Conservation (phyloP, 2,329 filamentous ascomycete species). For the Microdochium nivale region DNA sequence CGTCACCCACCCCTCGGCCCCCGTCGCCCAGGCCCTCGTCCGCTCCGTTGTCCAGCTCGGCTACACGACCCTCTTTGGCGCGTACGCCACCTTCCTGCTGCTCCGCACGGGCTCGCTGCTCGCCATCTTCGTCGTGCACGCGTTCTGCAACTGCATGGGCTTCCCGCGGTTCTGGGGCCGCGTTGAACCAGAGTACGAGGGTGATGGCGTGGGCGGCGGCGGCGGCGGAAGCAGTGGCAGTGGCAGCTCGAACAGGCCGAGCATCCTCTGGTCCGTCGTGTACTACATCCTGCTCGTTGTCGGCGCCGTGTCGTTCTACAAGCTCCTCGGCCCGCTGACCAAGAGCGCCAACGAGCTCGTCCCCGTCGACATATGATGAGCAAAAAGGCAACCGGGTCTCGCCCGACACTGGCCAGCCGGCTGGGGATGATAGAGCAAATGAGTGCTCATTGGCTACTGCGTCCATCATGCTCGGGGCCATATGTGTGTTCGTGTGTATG, state of each 20-base stretch:
- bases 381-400: too few species aligned
- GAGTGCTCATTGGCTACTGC: too few species aligned
- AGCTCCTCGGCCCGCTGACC: conserved; percentile 63
- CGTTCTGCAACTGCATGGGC: conserved; percentile 89
- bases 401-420: too few species aligned
- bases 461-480: too few species aligned
- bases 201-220: background rate
- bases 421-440: too few species aligned
- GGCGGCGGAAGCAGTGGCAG: too few species aligned
- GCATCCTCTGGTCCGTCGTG: conserved; percentile 56
- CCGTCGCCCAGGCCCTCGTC: conserved; percentile 52
- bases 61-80: conserved; percentile 90
- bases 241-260: conserved; percentile 10
- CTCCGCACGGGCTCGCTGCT: conserved; percentile 75
- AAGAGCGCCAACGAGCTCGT: conserved; percentile 46
- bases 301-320: conserved; percentile 66
- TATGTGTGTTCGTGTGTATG: too few species aligned
- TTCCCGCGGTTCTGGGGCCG: conserved; percentile 78
- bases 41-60: conserved; percentile 75
- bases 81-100: conserved; percentile 85
- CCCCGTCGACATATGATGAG: conserved; percentile 17
- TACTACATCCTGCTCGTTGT: conserved; percentile 73
- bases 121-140: conserved; percentile 68
- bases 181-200: conserved; percentile 36
- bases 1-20: conserved; percentile 65